Percentiles rank a stretch among this genome's conserved stretches.
These are phyloP conservation scores for Exophiala sp. DNA, from an alignment of 2,329 filamentous ascomycete genomes.

Conservation along the genomic window DNA sequence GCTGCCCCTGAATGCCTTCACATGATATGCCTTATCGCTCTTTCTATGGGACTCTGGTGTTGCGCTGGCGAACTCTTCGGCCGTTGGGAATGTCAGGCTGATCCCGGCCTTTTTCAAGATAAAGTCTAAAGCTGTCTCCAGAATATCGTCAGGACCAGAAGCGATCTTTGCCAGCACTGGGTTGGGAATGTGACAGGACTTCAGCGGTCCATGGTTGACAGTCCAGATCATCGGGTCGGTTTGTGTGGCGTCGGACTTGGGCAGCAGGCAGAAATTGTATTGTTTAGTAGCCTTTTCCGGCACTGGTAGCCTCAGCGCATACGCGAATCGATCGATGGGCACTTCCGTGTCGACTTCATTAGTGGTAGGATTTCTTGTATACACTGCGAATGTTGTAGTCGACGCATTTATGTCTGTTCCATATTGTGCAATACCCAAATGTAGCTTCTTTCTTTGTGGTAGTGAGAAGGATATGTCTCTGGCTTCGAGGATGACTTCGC, in stretches of 20 bases:
- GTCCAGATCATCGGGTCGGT: slow-evolving; percentile 60
- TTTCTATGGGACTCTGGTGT: slow-evolving; percentile 60
- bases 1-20: slow-evolving; percentile 61
- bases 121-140: slow-evolving; percentile 50
- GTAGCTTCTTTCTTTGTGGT: slow-evolving; percentile 62
- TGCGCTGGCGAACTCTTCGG: slow-evolving; percentile 58
- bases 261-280: slow-evolving; percentile 61
- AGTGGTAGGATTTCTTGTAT: slow-evolving; percentile 49
- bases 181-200: slow-evolving; percentile 34
- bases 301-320: slow-evolving; percentile 60
- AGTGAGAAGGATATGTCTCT: slow-evolving; percentile 60
- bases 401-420: slow-evolving; percentile 10
- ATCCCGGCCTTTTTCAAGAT: slow-evolving; percentile 47
- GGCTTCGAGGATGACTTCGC: slow-evolving; percentile 39
- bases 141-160: slow-evolving; percentile 41
- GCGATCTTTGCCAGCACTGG: slow-evolving; percentile 24
- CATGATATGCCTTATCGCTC: slow-evolving; percentile 60
- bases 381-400: slow-evolving; percentile 37
- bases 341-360: slow-evolving; percentile 54
- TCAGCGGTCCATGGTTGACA: slow-evolving; percentile 52
- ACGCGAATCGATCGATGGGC: slow-evolving; percentile 37
- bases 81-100: slow-evolving; percentile 50
- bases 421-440: slow-evolving; percentile 53
- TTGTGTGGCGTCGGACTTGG: slow-evolving; percentile 49
- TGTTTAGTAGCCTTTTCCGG: slow-evolving; percentile 63